Evolutionary conservation across 495 filamentous ascomycete genomes (phyloP).

Genomic region (Chaetomium fimeti): DNA sequence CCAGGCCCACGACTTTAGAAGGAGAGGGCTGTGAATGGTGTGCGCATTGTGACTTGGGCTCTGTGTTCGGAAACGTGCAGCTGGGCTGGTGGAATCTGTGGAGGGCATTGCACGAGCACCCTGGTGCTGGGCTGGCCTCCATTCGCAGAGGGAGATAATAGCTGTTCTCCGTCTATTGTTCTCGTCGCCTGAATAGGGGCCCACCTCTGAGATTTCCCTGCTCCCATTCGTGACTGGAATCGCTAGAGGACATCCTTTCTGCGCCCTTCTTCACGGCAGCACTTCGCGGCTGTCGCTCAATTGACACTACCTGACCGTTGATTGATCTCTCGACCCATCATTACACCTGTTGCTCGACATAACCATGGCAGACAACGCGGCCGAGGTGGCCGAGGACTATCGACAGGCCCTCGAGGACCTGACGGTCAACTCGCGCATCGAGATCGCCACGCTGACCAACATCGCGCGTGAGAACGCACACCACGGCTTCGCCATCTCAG

Average conservation of each 20-base stretch:
- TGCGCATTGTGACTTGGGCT: slow-evolving; percentile 14
- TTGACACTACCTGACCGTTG: slow-evolving; percentile 11
- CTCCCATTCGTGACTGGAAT: slow-evolving; percentile 21
- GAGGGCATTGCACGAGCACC: slow-evolving; percentile 3
- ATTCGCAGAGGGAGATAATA: slow-evolving; percentile 20
- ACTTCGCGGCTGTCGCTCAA: not conserved
- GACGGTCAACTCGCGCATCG: slow-evolving; percentile 79
- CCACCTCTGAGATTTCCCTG: slow-evolving; percentile 16
- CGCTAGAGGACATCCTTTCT: slow-evolving; percentile 9
- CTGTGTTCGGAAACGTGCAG: slow-evolving; percentile 7
- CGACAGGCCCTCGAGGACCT: slow-evolving; percentile 88
- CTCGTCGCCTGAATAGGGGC: slow-evolving; percentile 21
- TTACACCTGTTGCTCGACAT: slow-evolving; percentile 1
- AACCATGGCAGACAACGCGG: slow-evolving; percentile 72
- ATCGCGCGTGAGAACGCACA: slow-evolving; percentile 96
- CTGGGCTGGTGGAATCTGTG: not conserved
- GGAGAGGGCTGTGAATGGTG: slow-evolving; percentile 19
- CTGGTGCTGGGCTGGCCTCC: slow-evolving; percentile 1
- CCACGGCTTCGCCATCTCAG: slow-evolving; percentile 86
- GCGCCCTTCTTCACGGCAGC: slow-evolving; percentile 10
- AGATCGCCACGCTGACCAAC: slow-evolving; percentile 92
- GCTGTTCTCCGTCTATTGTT: slow-evolving; percentile 24
- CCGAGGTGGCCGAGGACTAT: slow-evolving; percentile 94
- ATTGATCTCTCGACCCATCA: slow-evolving; percentile 5
- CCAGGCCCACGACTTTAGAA: not conserved